Evolutionary conservation across 257 asterid species (phyloP).

Genomic region (Fraxinus cuspidata): DNA sequence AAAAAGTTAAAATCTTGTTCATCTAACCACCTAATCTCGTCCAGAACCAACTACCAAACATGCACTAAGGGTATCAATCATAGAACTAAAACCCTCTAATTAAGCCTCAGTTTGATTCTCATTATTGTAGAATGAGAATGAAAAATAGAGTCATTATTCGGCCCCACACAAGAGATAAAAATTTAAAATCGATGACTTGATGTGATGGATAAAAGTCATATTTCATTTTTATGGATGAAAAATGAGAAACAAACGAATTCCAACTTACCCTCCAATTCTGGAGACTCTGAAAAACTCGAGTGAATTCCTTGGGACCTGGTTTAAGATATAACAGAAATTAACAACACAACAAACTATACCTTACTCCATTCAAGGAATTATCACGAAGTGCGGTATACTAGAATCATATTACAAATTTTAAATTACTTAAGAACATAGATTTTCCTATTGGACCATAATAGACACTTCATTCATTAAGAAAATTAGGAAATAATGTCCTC

Average conservation of each 20-base stretch:
- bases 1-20: background rate
- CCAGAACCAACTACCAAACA: background rate
- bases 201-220: too few species aligned
- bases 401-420: background rate
- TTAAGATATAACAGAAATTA: constrained; percentile 21
- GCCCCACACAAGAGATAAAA: too few species aligned
- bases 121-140: too few species aligned
- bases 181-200: too few species aligned
- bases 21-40: background rate
- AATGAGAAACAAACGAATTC: too few species aligned
- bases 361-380: background rate
- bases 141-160: too few species aligned
- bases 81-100: background rate
- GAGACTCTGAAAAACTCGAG: constrained; percentile 79
- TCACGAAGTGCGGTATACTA: background rate
- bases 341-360: background rate
- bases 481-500: background rate
- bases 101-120: too few species aligned
- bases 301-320: constrained; percentile 95
- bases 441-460: background rate
- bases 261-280: constrained; percentile 92
- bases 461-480: background rate
- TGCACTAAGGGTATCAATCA: background rate
- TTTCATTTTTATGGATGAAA: too few species aligned
- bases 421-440: background rate